phyloP scores from a whole-genome alignment of 441 rosid genomes.

The Corymbia calophylla region DNA sequence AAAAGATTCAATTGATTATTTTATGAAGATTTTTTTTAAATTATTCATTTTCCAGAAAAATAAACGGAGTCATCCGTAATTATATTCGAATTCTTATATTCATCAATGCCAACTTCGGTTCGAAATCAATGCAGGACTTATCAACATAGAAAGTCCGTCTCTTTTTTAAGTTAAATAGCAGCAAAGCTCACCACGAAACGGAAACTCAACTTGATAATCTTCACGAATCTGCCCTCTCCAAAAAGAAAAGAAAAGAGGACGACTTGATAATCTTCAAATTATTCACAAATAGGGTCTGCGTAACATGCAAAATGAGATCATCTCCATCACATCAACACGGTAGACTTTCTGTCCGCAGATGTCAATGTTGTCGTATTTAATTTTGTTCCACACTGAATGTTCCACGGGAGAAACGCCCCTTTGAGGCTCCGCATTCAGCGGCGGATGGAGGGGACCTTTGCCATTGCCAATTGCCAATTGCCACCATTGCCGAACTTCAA shows the following conservation, averaged over 20 bases:
- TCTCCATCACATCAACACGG: neutral
- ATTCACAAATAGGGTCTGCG: neutral
- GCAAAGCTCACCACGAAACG: neutral
- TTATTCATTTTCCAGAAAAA: fast-evolving
- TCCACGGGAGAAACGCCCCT: neutral
- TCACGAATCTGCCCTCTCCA: too few relatives aligned
- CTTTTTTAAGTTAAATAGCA: neutral
- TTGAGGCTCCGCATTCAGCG: neutral
- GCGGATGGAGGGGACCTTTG: neutral
- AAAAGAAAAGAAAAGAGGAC: neutral
- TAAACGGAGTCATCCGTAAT: neutral
- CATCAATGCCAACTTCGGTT: neutral
- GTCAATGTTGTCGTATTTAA: neutral
- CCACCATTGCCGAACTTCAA: neutral
- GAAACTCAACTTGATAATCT: too few relatives aligned
- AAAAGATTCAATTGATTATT: neutral
- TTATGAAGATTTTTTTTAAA: neutral
- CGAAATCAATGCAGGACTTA: neutral
- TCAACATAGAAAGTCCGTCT: neutral
- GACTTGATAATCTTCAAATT: neutral
- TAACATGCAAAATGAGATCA: neutral
- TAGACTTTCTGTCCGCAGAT: neutral
- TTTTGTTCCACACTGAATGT: neutral
- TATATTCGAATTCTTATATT: neutral
- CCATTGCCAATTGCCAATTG: neutral